Evolutionary conservation across 441 rosid genomes (phyloP).

Genomic region (Populus hybrid): DNA sequence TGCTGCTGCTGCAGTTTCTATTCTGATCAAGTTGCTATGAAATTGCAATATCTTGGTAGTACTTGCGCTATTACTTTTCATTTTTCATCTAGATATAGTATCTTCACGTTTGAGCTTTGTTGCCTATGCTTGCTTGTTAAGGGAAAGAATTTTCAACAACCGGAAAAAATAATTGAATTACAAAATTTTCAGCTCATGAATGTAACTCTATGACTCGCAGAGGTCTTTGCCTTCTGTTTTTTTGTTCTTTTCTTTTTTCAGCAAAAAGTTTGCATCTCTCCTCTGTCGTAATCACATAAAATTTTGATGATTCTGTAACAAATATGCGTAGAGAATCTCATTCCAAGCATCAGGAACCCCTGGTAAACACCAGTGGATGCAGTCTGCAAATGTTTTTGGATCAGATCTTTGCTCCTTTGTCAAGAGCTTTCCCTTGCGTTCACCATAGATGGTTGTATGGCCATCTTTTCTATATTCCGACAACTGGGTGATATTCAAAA

Average conservation of each 20-base stretch:
- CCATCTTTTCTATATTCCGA: constrained; percentile 90
- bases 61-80: background rate
- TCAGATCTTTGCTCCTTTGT: constrained; percentile 67
- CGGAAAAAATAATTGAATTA: background rate
- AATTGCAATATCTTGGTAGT: background rate
- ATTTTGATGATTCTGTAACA: constrained; percentile 47
- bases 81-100: background rate
- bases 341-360: constrained; percentile 97
- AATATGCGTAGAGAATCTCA: constrained; percentile 71
- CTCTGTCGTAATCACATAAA: constrained; percentile 22
- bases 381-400: constrained; percentile 71
- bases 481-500: constrained; percentile 74
- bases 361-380: constrained; percentile 97
- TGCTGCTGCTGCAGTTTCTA: background rate
- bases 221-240: too few species aligned
- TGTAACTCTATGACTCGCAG: background rate
- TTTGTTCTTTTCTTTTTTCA: too few species aligned
- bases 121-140: background rate
- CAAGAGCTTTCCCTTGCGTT: constrained; percentile 75
- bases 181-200: background rate
- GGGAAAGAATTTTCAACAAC: background rate
- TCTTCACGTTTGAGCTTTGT: background rate
- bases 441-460: constrained; percentile 74
- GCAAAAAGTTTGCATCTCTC: background rate
- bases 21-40: background rate